These are phyloP conservation scores for Pythium pyrilobum DNA, from an alignment of 352 stramenopile species.

Conservation along the genomic window DNA sequence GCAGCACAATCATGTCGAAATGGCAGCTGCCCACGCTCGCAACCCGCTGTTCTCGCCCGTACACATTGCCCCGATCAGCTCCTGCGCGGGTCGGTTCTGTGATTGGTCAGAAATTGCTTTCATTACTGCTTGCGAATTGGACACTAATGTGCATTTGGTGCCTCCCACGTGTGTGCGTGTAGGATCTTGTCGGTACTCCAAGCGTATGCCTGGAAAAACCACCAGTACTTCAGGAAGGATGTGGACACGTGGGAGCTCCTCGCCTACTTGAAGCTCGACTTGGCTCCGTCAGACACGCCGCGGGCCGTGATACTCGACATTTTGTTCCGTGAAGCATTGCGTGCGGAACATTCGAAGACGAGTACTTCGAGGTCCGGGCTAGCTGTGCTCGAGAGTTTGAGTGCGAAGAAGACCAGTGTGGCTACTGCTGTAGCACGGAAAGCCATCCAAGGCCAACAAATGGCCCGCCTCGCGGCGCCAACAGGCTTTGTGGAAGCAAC, in stretches of 20 bases:
- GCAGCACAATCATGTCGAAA: slow-evolving; percentile 23
- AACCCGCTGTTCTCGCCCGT: slow-evolving; percentile 64
- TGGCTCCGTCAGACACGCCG: slow-evolving; percentile 8
- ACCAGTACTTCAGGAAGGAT: slow-evolving; percentile 34
- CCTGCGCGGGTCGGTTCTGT: slow-evolving; percentile 84
- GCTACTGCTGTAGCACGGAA: slow-evolving; percentile 30
- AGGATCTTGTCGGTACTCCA: slow-evolving; percentile 61
- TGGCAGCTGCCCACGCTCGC: slow-evolving; percentile 39
- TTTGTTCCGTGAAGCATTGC: background rate
- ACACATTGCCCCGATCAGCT: slow-evolving; percentile 76
- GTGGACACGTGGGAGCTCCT: slow-evolving; percentile 35
- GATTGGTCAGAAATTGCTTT: slow-evolving; percentile 53
- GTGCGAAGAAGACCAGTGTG: slow-evolving; percentile 7
- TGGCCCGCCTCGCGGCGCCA: slow-evolving; percentile 56
- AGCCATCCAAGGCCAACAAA: slow-evolving; percentile 70
- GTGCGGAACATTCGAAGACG: background rate
- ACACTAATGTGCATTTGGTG: background rate
- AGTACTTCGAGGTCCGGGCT: background rate
- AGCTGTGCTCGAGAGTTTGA: background rate
- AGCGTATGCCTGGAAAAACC: slow-evolving; percentile 60
- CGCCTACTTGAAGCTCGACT: slow-evolving; percentile 45
- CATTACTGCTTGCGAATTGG: background rate
- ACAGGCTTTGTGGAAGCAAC: slow-evolving; percentile 32
- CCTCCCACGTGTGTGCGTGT: background rate
- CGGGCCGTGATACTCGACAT: background rate